Evolutionary conservation across 2,329 filamentous ascomycete genomes (phyloP), one percentile per base, ranked within the genome.

Genomic region (Immersiporthe knoxdaviesiana): DNA sequence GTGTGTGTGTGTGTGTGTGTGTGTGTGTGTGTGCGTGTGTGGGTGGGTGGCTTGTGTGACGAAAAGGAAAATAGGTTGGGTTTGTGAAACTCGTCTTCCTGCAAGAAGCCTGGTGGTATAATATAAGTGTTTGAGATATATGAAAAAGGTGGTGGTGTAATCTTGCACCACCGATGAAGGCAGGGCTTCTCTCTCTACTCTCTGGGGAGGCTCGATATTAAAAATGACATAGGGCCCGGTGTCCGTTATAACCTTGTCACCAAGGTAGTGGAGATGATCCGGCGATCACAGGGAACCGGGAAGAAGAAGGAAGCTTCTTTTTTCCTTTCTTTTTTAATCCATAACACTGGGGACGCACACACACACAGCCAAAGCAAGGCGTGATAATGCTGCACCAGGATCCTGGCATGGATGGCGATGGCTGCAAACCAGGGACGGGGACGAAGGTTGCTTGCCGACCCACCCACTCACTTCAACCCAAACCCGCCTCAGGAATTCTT

Each of bases 381-480:
- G 27, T 52, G 12, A 11, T 47, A n/a, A n/a, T 52, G n/a, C 11
- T 11, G 24, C 50, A 24, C 4, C 50, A 47, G 10, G 21, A 21
- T 12, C 12, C 21, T 50, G 21, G 21, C n/a, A 27, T 56, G 52
- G 52, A 54, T 14, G 52, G 12, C 21, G 44, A 47, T 47, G 44
- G 24, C 52, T 56, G 52, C 52, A 56, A 56, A 56, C 21, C 52
- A 56, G 52, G 52, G 52, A 56, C 52, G 27, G 52, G n/a, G 52
- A 56, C 52, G 52, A 18, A 47, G 27, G 2, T 30, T 56, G 27
- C 52, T 16, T 32, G 27, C 52, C 8, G 52, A 56, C 52, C 52
- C 52, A 56, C 52, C 7, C 52, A 16, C 10, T 27, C 52, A 35
- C 35, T 35, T 35, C 4, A 30, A n/a, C 44, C 2, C 44, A 47